phyloP scores from a whole-genome alignment of 2,329 filamentous ascomycete species.

The Cytospora leucostoma region DNA sequence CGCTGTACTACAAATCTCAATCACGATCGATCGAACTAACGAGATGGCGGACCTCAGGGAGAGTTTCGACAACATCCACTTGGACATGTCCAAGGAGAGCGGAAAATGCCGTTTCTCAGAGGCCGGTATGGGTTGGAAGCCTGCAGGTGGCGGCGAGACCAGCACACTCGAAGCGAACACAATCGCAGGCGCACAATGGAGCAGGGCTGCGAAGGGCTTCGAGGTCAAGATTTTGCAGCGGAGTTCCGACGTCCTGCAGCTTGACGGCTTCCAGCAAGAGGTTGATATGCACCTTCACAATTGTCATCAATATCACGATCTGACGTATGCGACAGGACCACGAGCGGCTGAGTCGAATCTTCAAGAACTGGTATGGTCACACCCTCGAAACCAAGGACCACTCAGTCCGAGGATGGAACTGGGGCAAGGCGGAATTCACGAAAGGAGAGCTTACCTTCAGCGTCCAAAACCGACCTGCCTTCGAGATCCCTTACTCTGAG shows the following conservation, averaged over 20 bases:
- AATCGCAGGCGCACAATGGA: constrained; percentile 90
- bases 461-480: constrained; percentile 93
- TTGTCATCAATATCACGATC: constrained; percentile 8
- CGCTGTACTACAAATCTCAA: neutral
- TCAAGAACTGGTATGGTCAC: constrained; percentile 98
- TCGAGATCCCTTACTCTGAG: constrained; percentile 95
- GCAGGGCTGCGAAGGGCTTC: constrained; percentile 85
- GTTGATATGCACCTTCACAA: constrained; percentile 42
- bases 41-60: constrained; percentile 54
- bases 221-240: constrained; percentile 90
- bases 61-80: constrained; percentile 95
- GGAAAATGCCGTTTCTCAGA: constrained; percentile 96
- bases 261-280: constrained; percentile 93
- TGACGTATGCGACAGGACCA: constrained; percentile 63
- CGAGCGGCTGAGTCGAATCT: constrained; percentile 85
- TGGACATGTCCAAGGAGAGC: constrained; percentile 89
- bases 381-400: constrained; percentile 92
- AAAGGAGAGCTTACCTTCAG: constrained; percentile 96
- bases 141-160: constrained; percentile 80
- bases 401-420: constrained; percentile 95
- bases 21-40: constrained; percentile 3
- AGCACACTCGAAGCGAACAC: constrained; percentile 90
- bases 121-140: constrained; percentile 94
- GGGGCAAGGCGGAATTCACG: constrained; percentile 96
- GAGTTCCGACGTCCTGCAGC: constrained; percentile 81